Percentiles rank a stretch among this genome's conserved stretches.
Evolutionary conservation across 768 basidiomycete species (phyloP).

Genomic region (Pulveroboletus frians): DNA sequence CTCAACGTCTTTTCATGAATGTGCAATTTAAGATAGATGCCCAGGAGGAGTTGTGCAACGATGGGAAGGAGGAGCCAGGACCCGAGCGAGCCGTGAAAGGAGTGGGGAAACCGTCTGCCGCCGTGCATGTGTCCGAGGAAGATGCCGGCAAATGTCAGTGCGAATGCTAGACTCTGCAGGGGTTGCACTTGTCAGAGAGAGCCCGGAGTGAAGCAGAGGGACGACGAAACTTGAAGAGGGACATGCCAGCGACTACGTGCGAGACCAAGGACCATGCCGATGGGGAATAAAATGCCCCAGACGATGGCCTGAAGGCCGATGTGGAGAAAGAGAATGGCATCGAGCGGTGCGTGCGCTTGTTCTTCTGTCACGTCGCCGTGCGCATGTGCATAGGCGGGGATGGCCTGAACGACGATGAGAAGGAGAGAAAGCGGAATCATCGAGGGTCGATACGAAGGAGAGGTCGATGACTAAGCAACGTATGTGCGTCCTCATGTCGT

Average conservation of each 20-base stretch:
- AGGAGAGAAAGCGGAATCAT: constrained; percentile 9
- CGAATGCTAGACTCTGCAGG: constrained; percentile 58
- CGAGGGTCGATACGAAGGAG: neutral
- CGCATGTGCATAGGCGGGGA: constrained; percentile 40
- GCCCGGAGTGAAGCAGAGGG: neutral
- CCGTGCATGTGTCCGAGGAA: constrained; percentile 83
- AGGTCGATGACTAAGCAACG: neutral
- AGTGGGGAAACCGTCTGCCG: constrained; percentile 70
- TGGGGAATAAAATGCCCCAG: constrained; percentile 86
- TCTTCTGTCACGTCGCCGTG: constrained; percentile 65
- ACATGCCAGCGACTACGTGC: constrained; percentile 87
- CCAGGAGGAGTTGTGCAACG: constrained; percentile 59
- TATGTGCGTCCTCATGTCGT: too few species aligned
- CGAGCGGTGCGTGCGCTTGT: constrained; percentile 59
- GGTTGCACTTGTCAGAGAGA: neutral
- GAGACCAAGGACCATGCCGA: constrained; percentile 74
- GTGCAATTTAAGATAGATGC: constrained; percentile 90
- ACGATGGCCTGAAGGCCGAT: constrained; percentile 70
- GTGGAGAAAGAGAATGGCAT: constrained; percentile 78
- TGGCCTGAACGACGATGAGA: constrained; percentile 4
- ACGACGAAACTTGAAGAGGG: constrained; percentile 57
- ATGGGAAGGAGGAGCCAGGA: constrained; percentile 54
- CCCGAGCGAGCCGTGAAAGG: constrained; percentile 68
- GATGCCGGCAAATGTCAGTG: constrained; percentile 67
- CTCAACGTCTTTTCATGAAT: constrained; percentile 73